Evolutionary conservation across 2,329 filamentous ascomycete genomes (phyloP).

Genomic region (Endoconidiophora laricicola): DNA sequence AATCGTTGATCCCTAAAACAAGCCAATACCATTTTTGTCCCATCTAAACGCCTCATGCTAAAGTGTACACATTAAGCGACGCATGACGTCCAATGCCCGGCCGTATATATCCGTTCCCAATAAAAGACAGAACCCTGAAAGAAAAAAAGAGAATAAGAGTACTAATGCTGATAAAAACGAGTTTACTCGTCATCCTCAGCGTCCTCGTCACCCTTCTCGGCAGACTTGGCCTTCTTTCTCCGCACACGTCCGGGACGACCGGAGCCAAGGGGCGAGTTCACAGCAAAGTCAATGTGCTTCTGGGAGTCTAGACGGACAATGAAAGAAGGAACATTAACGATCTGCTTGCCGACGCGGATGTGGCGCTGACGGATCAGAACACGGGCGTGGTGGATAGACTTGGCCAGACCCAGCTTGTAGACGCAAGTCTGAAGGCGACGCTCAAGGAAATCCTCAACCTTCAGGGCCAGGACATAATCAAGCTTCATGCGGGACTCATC

Average conservation of each 20-base stretch:
- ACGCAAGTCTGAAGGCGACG: conserved; percentile 98
- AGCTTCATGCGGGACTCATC: conserved; percentile 99
- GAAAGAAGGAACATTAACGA: conserved; percentile 99
- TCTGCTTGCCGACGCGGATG: conserved; percentile 99
- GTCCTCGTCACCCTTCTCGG: conserved; percentile 64
- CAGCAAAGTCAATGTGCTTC: conserved; percentile 99
- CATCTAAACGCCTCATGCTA: conserved; percentile 12
- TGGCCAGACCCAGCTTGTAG: conserved; percentile 99
- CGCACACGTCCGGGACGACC: conserved; percentile 93
- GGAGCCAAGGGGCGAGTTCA: conserved; percentile 94
- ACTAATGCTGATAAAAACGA: conserved; percentile 12
- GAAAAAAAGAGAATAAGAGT: conserved; percentile 8
- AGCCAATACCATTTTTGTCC: conserved; percentile 11
- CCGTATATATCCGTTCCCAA: neutral
- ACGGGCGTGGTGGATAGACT: conserved; percentile 99
- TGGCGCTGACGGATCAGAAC: conserved; percentile 98
- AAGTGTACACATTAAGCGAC: conserved; percentile 8
- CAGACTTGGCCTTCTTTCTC: conserved; percentile 99
- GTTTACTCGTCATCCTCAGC: conserved; percentile 73
- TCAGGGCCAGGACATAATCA: conserved; percentile 99
- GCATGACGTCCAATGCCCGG: conserved; percentile 7
- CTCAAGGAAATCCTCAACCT: conserved; percentile 99
- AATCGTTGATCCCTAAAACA: conserved; percentile 11
- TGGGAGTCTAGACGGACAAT: conserved; percentile 99
- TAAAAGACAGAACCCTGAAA: conserved; percentile 7